Conservation (phyloP, 1,139 yeast genomes). For the Candida anutae region DNA sequence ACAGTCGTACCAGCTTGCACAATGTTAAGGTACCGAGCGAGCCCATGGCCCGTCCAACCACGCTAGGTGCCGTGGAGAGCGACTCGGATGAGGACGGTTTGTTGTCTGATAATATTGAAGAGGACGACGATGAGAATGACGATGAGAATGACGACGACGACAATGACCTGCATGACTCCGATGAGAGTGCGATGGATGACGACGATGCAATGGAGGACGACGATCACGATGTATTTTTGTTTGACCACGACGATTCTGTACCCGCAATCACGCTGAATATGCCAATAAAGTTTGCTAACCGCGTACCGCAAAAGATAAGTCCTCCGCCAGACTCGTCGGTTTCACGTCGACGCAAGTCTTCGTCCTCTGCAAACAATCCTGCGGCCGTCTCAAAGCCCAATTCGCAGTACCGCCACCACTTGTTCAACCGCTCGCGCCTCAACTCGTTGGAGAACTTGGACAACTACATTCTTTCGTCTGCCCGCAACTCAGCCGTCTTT, state of each 20-base stretch:
- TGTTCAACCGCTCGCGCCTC: slow-evolving; percentile 34
- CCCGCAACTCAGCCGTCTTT: slow-evolving; percentile 30
- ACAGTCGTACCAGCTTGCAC: slow-evolving; percentile 37
- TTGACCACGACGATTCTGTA: slow-evolving; percentile 33
- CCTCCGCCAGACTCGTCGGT: slow-evolving; percentile 25
- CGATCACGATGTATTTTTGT: slow-evolving; percentile 31
- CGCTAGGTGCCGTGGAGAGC: slow-evolving; percentile 29
- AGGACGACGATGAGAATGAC: slow-evolving; percentile 19
- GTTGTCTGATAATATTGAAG: slow-evolving; percentile 12
- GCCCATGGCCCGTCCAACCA: slow-evolving; percentile 4
- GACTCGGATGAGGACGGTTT: slow-evolving; percentile 36
- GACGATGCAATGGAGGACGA: slow-evolving; percentile 14
- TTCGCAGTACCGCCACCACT: slow-evolving; percentile 18
- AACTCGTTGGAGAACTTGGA: slow-evolving; percentile 39
- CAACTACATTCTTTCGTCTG: slow-evolving; percentile 34
- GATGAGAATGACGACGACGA: slow-evolving; percentile 17
- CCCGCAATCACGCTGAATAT: slow-evolving; percentile 20
- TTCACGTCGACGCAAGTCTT: slow-evolving; percentile 18
- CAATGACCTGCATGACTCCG: not conserved
- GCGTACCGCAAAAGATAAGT: slow-evolving; percentile 36
- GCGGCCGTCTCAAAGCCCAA: slow-evolving; percentile 7
- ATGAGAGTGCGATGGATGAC: not conserved
- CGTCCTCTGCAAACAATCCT: slow-evolving; percentile 17
- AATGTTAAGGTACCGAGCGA: slow-evolving; percentile 39
- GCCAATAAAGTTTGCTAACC: slow-evolving; percentile 36